Evolutionary conservation across 495 filamentous ascomycete genomes (phyloP).

Genomic region (Lichenothelia convexa): DNA sequence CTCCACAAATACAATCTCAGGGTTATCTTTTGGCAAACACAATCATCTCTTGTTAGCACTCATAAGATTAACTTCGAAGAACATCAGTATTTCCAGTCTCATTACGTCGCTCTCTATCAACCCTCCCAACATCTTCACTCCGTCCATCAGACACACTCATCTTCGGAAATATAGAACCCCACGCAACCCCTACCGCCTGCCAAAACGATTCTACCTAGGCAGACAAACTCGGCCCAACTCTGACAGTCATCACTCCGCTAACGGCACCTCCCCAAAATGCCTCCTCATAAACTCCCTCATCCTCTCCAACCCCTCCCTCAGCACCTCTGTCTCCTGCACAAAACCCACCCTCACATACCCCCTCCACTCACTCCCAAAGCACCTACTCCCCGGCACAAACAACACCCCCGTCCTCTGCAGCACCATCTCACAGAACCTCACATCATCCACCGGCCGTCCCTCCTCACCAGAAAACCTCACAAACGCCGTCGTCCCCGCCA

Average conservation of each 20-base stretch:
- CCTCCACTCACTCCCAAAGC: conserved; percentile 62
- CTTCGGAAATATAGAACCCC: no score
- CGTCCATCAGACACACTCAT: no score
- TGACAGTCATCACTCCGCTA: conserved; percentile 2
- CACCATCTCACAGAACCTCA: conserved; percentile 50
- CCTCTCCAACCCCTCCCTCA: conserved; percentile 46
- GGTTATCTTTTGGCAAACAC: no score
- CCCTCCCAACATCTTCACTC: no score
- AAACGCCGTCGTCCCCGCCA: conserved; percentile 69
- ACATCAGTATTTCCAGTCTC: no score
- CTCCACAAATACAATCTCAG: no score
- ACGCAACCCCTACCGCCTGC: no score
- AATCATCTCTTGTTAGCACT: no score
- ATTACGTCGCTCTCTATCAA: no score
- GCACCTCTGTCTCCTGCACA: conserved; percentile 49
- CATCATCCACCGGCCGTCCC: conserved; percentile 53
- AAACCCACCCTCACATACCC: conserved; percentile 71
- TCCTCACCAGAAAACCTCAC: conserved; percentile 44
- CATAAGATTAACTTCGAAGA: no score
- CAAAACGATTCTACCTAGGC: no score
- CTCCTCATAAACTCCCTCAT: conserved; percentile 44
- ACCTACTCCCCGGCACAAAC: conserved; percentile 55
- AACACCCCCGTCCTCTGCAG: conserved; percentile 57
- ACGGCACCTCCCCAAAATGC: conserved; percentile 31
- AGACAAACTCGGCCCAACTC: no score